These are phyloP conservation scores for Piper betle DNA, from an alignment of 164 flowering plant genomes.

Conservation along the genomic window DNA sequence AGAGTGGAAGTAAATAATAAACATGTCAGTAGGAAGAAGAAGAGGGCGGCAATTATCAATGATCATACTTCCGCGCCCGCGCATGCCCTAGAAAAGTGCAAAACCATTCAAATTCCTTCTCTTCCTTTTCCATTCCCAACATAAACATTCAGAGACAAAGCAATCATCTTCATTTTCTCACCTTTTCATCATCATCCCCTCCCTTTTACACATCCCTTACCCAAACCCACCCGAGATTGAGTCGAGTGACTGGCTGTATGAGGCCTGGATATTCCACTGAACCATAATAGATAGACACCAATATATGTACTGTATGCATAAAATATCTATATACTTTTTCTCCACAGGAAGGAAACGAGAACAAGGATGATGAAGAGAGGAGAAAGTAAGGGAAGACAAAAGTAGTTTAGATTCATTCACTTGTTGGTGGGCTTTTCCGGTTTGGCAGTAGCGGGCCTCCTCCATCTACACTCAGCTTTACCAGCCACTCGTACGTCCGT, in stretches of 20 bases:
- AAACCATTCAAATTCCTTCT: not conserved
- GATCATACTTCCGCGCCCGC: not conserved
- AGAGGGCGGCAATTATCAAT: not conserved
- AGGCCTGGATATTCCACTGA: too few species aligned
- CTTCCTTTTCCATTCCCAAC: not conserved
- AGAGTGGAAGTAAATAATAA: too few species aligned
- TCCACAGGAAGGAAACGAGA: not conserved
- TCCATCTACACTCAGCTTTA: not conserved
- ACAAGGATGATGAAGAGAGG: not conserved
- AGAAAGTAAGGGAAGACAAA: not conserved
- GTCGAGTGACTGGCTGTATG: too few species aligned
- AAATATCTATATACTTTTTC: too few species aligned
- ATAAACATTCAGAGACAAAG: not conserved
- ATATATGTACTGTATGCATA: too few species aligned
- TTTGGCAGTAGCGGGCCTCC: not conserved
- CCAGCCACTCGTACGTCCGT: conserved; percentile 1
- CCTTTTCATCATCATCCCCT: not conserved
- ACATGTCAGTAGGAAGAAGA: not conserved
- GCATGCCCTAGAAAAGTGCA: not conserved
- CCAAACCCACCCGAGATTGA: too few species aligned
- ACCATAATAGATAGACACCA: too few species aligned
- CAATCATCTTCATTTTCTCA: not conserved
- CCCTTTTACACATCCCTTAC: not conserved
- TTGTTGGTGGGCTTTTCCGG: too few species aligned
- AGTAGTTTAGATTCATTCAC: too few species aligned